Conservation (phyloP, 2,329 filamentous ascomycete species). For the Neofusicoccum parvum region DNA sequence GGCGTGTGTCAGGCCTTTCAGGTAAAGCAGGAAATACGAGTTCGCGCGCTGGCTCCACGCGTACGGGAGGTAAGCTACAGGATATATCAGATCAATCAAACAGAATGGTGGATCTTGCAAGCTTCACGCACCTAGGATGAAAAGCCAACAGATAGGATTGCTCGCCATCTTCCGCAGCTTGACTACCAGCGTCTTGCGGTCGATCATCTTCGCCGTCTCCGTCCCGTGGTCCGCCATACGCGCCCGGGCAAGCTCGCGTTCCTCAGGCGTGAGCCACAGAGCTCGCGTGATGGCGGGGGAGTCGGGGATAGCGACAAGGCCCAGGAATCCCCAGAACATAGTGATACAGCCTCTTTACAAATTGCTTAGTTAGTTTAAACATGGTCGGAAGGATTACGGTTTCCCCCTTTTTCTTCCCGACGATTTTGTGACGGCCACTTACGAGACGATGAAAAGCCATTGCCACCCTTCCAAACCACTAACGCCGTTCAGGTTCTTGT, state of each 20-base stretch:
- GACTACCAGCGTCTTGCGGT: constrained; percentile 6
- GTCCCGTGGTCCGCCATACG: constrained; percentile 10
- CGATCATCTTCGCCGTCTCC: constrained; percentile 19
- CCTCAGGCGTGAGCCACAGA: constrained; percentile 20
- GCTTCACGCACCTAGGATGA: constrained; percentile 3
- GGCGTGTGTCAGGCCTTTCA: constrained; percentile 21
- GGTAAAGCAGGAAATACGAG: constrained; percentile 24
- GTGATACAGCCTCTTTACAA: constrained; percentile 19
- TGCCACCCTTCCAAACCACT: constrained; percentile 31
- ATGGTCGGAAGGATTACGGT: not conserved
- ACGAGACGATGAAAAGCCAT: constrained; percentile 35
- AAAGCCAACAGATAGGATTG: constrained; percentile 23
- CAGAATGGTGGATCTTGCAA: not conserved
- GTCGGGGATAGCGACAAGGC: constrained; percentile 22
- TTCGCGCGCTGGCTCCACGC: constrained; percentile 25
- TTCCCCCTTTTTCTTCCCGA: too few relatives aligned
- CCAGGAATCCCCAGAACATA: constrained; percentile 22
- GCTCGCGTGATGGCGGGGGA: constrained; percentile 24
- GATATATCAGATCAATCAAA: not conserved
- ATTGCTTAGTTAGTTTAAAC: not conserved
- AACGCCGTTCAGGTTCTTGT: constrained; percentile 33
- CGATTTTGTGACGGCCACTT: not conserved
- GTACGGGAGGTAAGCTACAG: constrained; percentile 21
- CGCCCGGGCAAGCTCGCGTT: not conserved
- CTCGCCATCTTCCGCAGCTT: constrained; percentile 19